Percentiles rank a stretch among this genome's conserved stretches.
Conservation (phyloP, 1,139 yeast genomes). For the Pichia inconspicua region DNA sequence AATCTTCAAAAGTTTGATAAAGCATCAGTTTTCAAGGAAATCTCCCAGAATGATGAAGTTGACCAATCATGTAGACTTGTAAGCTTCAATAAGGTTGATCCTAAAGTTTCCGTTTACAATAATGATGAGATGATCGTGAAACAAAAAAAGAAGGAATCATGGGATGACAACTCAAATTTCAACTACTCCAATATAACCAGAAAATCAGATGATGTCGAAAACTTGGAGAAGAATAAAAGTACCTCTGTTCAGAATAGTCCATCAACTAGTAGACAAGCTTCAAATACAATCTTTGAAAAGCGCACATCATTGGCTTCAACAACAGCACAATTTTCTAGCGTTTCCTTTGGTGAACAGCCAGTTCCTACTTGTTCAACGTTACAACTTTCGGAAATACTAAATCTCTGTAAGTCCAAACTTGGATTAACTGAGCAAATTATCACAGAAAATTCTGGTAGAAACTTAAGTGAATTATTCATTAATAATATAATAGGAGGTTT, state of each 20-base stretch:
- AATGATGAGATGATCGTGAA: slow-evolving; percentile 69
- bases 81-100: slow-evolving; percentile 53
- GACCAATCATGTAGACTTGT: slow-evolving; percentile 61
- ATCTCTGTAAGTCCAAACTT: slow-evolving; percentile 46
- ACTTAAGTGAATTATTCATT: slow-evolving; percentile 53
- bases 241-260: not conserved
- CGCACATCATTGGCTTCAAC: slow-evolving; percentile 7
- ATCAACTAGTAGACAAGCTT: slow-evolving; percentile 3
- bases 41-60: slow-evolving; percentile 55
- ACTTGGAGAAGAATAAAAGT: not conserved
- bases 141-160: slow-evolving; percentile 40
- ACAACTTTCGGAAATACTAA: slow-evolving; percentile 74
- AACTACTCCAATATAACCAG: slow-evolving; percentile 5
- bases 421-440: slow-evolving; percentile 42
- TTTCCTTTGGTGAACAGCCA: slow-evolving; percentile 8
- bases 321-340: slow-evolving; percentile 7
- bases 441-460: slow-evolving; percentile 68
- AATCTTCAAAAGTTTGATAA: slow-evolving; percentile 81
- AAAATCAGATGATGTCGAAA: not conserved
- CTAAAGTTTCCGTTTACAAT: slow-evolving; percentile 42
- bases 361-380: slow-evolving; percentile 71
- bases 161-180: slow-evolving; percentile 36
- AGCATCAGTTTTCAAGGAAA: slow-evolving; percentile 67
- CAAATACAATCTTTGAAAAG: slow-evolving; percentile 7
- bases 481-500: slow-evolving; percentile 57